A percentile compares a stretch with the other conserved stretches of the same genome.
These are phyloP conservation scores for Geosmithia morbida DNA, from an alignment of 2,329 filamentous ascomycete species.

Conservation along the genomic window DNA sequence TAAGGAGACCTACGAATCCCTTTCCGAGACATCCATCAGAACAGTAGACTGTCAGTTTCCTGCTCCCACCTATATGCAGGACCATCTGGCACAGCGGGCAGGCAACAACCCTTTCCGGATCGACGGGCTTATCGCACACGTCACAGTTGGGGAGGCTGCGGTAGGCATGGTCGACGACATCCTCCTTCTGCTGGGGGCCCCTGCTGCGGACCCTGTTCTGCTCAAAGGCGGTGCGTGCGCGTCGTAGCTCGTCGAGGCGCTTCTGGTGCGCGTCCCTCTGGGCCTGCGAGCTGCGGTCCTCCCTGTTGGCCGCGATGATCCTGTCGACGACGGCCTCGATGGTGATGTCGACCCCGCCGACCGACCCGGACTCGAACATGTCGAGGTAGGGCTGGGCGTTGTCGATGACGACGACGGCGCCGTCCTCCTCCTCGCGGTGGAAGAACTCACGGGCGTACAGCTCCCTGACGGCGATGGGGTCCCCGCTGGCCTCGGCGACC, in stretches of 20 bases:
- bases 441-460: slow-evolving; percentile 28
- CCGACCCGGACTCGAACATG: slow-evolving; percentile 10
- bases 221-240: slow-evolving; percentile 34
- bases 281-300: slow-evolving; percentile 13
- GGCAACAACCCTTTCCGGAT: slow-evolving; percentile 20
- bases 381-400: slow-evolving; percentile 24
- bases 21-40: slow-evolving; percentile 24
- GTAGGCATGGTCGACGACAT: slow-evolving; percentile 14
- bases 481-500: slow-evolving; percentile 14
- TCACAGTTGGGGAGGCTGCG: slow-evolving; percentile 23
- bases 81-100: slow-evolving; percentile 31
- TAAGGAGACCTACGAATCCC: slow-evolving; percentile 24
- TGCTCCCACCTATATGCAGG: slow-evolving; percentile 17
- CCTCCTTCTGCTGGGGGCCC: slow-evolving; percentile 14
- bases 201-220: slow-evolving; percentile 24
- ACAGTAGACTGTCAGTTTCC: slow-evolving; percentile 27
- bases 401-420: slow-evolving; percentile 16
- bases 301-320: slow-evolving; percentile 16
- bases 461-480: slow-evolving; percentile 15
- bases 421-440: neutral
- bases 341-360: too few species aligned
- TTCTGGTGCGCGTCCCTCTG: slow-evolving; percentile 21
- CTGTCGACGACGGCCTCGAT: slow-evolving; percentile 19
- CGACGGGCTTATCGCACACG: slow-evolving; percentile 19
- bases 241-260: slow-evolving; percentile 29